Evolutionary conservation across 768 basidiomycete species (phyloP), one percentile per base, ranked within the genome.

Genomic region (Podaxis sp.): DNA sequence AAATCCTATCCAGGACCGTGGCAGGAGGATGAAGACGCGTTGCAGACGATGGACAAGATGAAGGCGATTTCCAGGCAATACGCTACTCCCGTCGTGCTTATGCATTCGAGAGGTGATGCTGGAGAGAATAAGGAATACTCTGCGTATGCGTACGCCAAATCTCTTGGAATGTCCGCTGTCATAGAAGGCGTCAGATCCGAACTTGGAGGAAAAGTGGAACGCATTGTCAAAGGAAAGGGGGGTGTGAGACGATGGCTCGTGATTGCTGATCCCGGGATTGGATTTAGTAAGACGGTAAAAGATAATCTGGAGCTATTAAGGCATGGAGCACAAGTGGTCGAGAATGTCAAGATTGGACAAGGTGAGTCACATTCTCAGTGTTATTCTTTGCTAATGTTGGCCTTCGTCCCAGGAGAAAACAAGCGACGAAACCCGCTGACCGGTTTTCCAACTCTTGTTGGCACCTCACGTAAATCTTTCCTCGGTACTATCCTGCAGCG

Each of bases 101-200:
- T 99, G 96, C 96, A 99, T 73, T 95, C 93, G 0, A 81, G 95
- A 3, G 95, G 93, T 0, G 90, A 92, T 61, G 92, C 93, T 0
- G 86, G 88, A 15, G 67, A 79, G 65, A 83, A 95, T 79, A 92
- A 92, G 76, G 81, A 87, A 65, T 88, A 88, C 68, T 68, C 67
- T 15, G 67, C 58, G 59, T 84, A 88, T 70, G 65, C 49, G 0
- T 82, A 82, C 65, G 77, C 75, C 1, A 72, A 71, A 19, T 1
- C 36, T 40, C 15, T 22, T 28, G 46, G 38, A 24, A 42, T 9
- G 61, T 80, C 77, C 0, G 75, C 81, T 0, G 85, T 94, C 4
- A 64, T 96, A 8, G 79, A 82, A 24, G 92, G 87, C 17, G 87
- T 98, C 0, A 79, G 83, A 7, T 68, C 74, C 0, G 96, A 98